Conservation (phyloP, 1,284 basidiomycete species). For the Phylloporus gajari region DNA sequence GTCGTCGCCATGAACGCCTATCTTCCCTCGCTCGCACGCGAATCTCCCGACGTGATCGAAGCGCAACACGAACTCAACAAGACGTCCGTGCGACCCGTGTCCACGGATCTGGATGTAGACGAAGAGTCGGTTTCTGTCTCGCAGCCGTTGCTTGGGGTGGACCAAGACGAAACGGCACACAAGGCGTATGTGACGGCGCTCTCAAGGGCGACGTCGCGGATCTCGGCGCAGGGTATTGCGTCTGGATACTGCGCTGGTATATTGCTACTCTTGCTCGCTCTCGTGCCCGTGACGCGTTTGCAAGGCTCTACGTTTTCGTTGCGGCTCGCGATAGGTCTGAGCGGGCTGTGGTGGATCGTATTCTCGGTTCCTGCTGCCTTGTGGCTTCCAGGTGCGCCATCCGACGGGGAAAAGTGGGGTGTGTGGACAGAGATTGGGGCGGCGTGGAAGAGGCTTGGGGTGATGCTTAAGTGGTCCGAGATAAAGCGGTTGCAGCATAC, state of each 20-base stretch:
- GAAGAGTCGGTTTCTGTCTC: too few species aligned
- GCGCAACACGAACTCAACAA: too few species aligned
- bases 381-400: constrained; percentile 66
- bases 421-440: constrained; percentile 61
- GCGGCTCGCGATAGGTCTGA: constrained; percentile 80
- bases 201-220: constrained; percentile 77
- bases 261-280: constrained; percentile 70
- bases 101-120: too few species aligned
- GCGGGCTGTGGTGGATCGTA: constrained; percentile 86
- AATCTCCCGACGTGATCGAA: too few species aligned
- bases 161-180: constrained; percentile 19
- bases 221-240: constrained; percentile 86
- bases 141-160: too few species aligned
- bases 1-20: too few species aligned
- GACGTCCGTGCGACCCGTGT: too few species aligned
- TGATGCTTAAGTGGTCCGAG: constrained; percentile 75
- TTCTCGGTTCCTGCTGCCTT: constrained; percentile 80
- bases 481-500: constrained; percentile 78
- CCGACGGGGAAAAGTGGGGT: constrained; percentile 52
- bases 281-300: constrained; percentile 75
- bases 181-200: constrained; percentile 62
- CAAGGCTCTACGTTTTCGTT: constrained; percentile 79
- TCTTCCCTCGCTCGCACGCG: too few species aligned
- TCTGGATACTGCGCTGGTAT: constrained; percentile 86
- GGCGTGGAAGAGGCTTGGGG: constrained; percentile 76